A percentile compares a stretch with the other conserved stretches of the same genome.
Conservation (phyloP, 371 early-diverging fungal species). For the Mucor racemosus region DNA sequence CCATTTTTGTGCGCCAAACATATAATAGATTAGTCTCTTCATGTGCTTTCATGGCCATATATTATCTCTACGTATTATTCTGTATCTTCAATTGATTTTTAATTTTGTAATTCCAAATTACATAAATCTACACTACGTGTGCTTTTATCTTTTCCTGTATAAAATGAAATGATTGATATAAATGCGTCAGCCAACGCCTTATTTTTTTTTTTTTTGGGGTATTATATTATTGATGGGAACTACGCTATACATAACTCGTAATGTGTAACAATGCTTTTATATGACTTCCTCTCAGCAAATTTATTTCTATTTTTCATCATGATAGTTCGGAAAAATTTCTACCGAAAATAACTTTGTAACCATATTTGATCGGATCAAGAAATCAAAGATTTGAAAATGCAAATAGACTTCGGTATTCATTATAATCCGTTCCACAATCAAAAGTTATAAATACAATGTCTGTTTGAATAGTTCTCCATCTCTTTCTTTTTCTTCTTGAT, state of each 20-base stretch:
- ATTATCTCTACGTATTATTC: neutral
- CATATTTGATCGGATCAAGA: conserved; percentile 4
- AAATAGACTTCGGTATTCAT: neutral
- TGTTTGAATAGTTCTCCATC: neutral
- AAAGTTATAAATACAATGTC: neutral
- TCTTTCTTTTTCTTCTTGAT: neutral
- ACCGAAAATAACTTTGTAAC: neutral
- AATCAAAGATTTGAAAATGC: neutral
- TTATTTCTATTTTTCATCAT: too few relatives aligned
- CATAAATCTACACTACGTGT: neutral
- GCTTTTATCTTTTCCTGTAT: too few relatives aligned
- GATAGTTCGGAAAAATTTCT: conserved; percentile 1
- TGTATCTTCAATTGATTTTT: neutral
- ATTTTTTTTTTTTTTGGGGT: too few relatives aligned
- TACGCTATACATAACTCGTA: too few relatives aligned
- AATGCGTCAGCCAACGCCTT: too few relatives aligned
- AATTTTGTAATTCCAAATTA: neutral
- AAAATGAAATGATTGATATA: too few relatives aligned
- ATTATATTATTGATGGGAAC: too few relatives aligned
- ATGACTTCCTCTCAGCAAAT: too few relatives aligned
- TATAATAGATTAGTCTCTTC: neutral
- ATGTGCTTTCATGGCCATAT: neutral
- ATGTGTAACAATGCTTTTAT: too few relatives aligned
- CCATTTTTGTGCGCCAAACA: neutral
- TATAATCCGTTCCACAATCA: neutral